These are phyloP conservation scores for Grosmannia serpens DNA, from an alignment of 2,329 filamentous ascomycete species.

Conservation along the genomic window DNA sequence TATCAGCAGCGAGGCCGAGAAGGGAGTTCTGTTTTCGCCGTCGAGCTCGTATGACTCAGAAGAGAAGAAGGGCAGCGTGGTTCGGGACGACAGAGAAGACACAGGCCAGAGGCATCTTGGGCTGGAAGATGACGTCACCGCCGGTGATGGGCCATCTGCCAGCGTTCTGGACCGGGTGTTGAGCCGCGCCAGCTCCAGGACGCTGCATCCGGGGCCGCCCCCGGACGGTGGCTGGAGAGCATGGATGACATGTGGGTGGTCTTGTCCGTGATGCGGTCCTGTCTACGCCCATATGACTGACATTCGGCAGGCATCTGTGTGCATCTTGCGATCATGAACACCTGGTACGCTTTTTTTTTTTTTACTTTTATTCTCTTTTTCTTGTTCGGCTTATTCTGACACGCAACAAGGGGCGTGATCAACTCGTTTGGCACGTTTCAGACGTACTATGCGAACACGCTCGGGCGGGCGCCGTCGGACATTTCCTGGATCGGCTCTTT, in stretches of 20 bases:
- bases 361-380: background rate
- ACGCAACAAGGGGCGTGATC: slow-evolving; percentile 31
- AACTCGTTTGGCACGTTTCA: slow-evolving; percentile 47
- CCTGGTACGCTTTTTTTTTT: slow-evolving; percentile 24
- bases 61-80: too few relatives aligned
- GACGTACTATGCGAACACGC: slow-evolving; percentile 33
- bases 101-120: background rate
- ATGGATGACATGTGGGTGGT: slow-evolving; percentile 31
- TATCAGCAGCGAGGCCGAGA: too few relatives aligned
- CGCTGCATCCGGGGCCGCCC: slow-evolving; percentile 31
- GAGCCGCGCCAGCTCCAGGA: slow-evolving; percentile 29
- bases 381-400: background rate
- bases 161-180: slow-evolving; percentile 24
- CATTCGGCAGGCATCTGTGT: slow-evolving; percentile 20
- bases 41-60: too few relatives aligned
- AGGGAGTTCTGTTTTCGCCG: too few relatives aligned
- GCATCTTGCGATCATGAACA: slow-evolving; percentile 38
- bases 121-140: slow-evolving; percentile 4
- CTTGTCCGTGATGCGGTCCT: too few relatives aligned
- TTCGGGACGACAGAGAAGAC: too few relatives aligned
- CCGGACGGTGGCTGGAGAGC: slow-evolving; percentile 38
- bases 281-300: too few relatives aligned
- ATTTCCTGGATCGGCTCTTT: slow-evolving; percentile 45
- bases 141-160: too few relatives aligned
- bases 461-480: slow-evolving; percentile 29